Conservation (phyloP, 2,329 filamentous ascomycete species). For the Aspergillaceae sp. region DNA sequence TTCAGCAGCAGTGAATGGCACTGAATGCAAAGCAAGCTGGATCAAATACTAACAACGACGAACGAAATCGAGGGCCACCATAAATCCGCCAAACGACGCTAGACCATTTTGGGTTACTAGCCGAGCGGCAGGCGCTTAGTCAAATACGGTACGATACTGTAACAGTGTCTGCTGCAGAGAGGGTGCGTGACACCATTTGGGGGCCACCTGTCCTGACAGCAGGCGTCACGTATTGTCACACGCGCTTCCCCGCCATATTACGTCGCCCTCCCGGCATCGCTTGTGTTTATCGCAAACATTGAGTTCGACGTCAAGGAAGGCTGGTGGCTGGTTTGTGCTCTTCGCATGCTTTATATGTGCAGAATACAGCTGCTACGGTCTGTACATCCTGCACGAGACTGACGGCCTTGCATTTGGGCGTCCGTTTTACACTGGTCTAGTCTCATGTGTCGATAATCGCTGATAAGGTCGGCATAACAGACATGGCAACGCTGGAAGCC, state of each 20-base stretch:
- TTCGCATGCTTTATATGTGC: not conserved
- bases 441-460: constrained; percentile 17
- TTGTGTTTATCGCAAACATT: not conserved
- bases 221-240: constrained; percentile 22
- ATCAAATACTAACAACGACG: constrained; percentile 5
- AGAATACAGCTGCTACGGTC: not conserved
- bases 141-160: constrained; percentile 8
- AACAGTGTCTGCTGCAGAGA: not conserved
- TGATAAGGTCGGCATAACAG: constrained; percentile 3
- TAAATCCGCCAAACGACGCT: constrained; percentile 10
- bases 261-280: not conserved
- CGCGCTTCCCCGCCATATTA: constrained; percentile 17
- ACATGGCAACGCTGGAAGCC: constrained; percentile 74
- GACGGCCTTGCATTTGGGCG: no score
- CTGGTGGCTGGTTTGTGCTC: no score
- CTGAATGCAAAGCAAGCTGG: not conserved
- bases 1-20: not conserved
- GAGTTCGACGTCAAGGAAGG: no score
- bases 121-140: constrained; percentile 2
- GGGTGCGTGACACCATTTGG: not conserved
- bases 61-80: not conserved
- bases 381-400: not conserved
- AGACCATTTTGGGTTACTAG: constrained; percentile 7
- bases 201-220: constrained; percentile 12
- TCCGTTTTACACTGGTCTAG: not conserved